These are phyloP conservation scores for Cytospora paraplurivora DNA, from an alignment of 2,329 filamentous ascomycete genomes.

Conservation along the genomic window DNA sequence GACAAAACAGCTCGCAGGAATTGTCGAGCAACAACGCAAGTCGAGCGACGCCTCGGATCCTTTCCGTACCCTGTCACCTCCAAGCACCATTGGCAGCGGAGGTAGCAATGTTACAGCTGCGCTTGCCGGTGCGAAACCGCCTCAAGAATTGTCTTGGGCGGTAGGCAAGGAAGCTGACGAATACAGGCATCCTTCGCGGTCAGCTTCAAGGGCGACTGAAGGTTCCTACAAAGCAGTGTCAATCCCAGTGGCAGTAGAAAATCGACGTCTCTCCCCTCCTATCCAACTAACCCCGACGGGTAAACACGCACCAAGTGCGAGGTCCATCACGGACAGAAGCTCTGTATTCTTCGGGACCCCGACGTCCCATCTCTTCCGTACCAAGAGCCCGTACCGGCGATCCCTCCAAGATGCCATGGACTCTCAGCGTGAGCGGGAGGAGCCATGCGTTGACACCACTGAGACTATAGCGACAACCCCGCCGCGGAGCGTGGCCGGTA, in stretches of 20 bases:
- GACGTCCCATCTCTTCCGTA: conserved; percentile 53
- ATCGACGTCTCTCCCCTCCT: conserved; percentile 12
- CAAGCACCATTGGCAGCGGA: conserved; percentile 16
- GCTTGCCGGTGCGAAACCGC: neutral
- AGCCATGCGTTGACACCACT: conserved; percentile 6
- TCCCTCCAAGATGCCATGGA: conserved; percentile 52
- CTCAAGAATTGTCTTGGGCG: neutral
- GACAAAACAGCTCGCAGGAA: conserved; percentile 36
- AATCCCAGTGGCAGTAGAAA: neutral
- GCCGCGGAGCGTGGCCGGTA: conserved; percentile 40
- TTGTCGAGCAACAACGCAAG: conserved; percentile 30
- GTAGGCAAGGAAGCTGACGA: neutral
- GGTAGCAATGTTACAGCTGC: conserved; percentile 2
- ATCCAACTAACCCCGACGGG: conserved; percentile 12
- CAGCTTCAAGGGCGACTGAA: neutral
- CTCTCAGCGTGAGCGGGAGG: conserved; percentile 34
- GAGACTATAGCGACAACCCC: conserved; percentile 6
- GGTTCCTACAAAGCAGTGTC: neutral
- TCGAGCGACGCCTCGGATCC: conserved; percentile 29
- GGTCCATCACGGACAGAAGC: conserved; percentile 38
- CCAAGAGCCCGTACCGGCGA: conserved; percentile 57
- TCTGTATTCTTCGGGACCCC: conserved; percentile 57
- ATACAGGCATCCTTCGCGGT: neutral
- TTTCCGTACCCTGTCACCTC: conserved; percentile 25
- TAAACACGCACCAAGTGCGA: neutral